A percentile compares a stretch with the other conserved stretches of the same genome.
Conservation (phyloP, 345 rosid genomes). For the Euphorbia lathyris region DNA sequence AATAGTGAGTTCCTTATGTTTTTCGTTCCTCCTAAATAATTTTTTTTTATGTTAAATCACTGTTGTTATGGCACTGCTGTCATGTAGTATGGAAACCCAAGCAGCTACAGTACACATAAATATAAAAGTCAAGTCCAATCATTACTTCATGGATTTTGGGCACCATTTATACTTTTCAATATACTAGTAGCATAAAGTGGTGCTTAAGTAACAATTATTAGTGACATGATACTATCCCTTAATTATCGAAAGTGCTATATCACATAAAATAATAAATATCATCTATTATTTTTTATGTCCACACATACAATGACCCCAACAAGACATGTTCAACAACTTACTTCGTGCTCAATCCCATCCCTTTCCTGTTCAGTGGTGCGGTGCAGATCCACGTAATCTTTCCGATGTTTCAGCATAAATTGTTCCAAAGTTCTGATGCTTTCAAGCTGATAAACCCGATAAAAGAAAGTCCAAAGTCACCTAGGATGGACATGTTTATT, state of each 20-base stretch:
- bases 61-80: neutral
- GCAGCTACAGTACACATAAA: neutral
- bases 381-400: slow-evolving; percentile 80
- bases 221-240: neutral
- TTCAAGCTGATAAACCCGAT: slow-evolving; percentile 45
- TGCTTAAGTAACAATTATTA: neutral
- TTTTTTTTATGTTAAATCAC: too few relatives aligned
- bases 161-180: neutral
- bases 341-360: slow-evolving; percentile 75
- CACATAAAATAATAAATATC: too few relatives aligned
- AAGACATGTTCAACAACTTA: slow-evolving; percentile 30
- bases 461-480: neutral
- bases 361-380: slow-evolving; percentile 39
- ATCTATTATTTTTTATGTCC: neutral
- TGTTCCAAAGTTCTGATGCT: slow-evolving; percentile 72
- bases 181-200: neutral
- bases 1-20: too few relatives aligned
- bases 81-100: neutral
- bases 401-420: slow-evolving; percentile 58
- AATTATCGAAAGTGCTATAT: neutral
- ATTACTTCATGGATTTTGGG: neutral
- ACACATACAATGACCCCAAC: neutral
- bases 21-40: too few relatives aligned
- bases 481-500: neutral
- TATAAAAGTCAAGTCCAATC: neutral